Evolutionary conservation across 2,329 filamentous ascomycete species (phyloP).

Genomic region (Cladosporium sp.): DNA sequence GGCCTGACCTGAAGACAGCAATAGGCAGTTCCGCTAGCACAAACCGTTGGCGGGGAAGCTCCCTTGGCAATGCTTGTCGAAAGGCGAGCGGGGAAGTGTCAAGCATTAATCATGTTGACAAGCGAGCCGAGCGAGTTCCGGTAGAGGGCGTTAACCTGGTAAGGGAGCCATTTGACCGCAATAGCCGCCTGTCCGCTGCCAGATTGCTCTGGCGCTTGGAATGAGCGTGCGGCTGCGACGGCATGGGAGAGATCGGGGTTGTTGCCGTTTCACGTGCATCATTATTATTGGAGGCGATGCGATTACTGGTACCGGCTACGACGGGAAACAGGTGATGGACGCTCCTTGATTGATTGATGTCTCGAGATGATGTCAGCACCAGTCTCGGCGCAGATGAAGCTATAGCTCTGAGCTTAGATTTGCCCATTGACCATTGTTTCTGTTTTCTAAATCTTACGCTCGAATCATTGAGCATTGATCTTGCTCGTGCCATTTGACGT

Average conservation of each 20-base stretch:
- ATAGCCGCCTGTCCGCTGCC: constrained; percentile 2
- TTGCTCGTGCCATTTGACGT: not conserved
- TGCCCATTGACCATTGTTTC: not conserved
- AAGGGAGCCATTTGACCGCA: not conserved
- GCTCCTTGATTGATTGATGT: not conserved
- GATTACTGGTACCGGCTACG: not conserved
- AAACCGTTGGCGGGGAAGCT: constrained; percentile 1
- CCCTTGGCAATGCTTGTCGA: not conserved
- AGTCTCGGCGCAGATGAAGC: constrained; percentile 2
- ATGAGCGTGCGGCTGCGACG: not conserved
- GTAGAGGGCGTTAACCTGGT: not conserved
- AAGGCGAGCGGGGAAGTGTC: constrained; percentile 2
- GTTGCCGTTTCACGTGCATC: not conserved
- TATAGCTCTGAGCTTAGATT: constrained; percentile 7
- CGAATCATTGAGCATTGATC: not conserved
- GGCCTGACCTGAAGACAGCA: not conserved
- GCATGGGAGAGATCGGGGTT: not conserved
- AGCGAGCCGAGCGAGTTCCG: not conserved
- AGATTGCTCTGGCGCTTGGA: not conserved
- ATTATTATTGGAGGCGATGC: not conserved
- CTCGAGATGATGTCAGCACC: constrained; percentile 12
- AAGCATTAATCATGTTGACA: not conserved
- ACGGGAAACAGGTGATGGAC: constrained; percentile 1
- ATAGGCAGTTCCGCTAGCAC: constrained; percentile 1
- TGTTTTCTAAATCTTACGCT: not conserved